Percentiles rank a stretch among this genome's conserved stretches.
These are phyloP conservation scores for Fusarium sp. DNA, from an alignment of 2,329 filamentous ascomycete species.

Conservation along the genomic window DNA sequence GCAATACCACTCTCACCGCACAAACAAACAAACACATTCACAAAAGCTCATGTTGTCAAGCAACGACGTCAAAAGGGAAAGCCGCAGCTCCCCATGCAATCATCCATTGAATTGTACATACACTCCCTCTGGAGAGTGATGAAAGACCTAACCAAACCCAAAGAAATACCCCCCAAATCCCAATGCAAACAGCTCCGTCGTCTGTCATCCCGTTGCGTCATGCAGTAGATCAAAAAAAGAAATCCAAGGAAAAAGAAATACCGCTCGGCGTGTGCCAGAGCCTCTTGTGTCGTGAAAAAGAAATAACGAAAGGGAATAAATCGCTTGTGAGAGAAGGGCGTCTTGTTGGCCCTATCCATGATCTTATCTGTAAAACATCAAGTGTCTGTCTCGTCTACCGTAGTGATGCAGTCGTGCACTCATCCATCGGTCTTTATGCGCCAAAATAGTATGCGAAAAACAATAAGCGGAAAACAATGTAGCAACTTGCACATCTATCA, in stretches of 20 bases:
- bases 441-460: conserved; percentile 20
- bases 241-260: neutral
- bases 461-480: conserved; percentile 2
- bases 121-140: neutral
- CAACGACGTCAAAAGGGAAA: neutral
- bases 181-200: conserved; percentile 36
- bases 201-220: conserved; percentile 32
- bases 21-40: neutral
- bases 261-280: conserved; percentile 6
- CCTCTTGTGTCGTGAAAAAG: conserved; percentile 2
- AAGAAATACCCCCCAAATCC: conserved; percentile 5
- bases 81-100: conserved; percentile 9
- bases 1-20: neutral
- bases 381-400: conserved; percentile 29
- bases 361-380: conserved; percentile 13
- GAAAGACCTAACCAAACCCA: neutral
- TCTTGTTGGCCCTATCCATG: conserved; percentile 28
- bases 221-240: conserved; percentile 23
- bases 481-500: conserved; percentile 2
- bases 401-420: neutral
- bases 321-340: conserved; percentile 24
- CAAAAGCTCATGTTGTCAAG: neutral
- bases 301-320: conserved; percentile 18
- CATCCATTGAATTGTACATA: conserved; percentile 16
- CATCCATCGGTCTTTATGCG: conserved; percentile 24